Percentiles rank a stretch among this genome's conserved stretches.
Conservation (phyloP, 1,284 basidiomycete species). For the Puccinia hordei region DNA sequence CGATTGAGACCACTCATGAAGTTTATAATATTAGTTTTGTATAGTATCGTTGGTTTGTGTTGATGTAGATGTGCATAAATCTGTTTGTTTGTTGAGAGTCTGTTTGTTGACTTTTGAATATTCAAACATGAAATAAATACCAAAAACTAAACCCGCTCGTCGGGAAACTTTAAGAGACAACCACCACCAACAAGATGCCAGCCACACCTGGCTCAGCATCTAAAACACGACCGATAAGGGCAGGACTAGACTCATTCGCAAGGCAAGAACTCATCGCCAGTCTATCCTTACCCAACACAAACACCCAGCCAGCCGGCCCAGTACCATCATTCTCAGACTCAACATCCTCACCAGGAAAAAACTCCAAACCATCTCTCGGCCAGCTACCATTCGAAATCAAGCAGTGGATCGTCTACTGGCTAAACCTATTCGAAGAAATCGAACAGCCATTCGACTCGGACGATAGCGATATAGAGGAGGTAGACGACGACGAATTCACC, state of each 20-base stretch:
- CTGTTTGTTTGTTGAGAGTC: too few species aligned
- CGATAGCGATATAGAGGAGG: constrained; percentile 31
- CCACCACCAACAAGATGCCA: not conserved
- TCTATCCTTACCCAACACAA: not conserved
- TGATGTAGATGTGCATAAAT: not conserved
- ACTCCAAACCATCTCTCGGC: not conserved
- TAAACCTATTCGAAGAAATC: not conserved
- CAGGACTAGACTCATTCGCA: not conserved
- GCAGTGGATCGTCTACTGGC: constrained; percentile 20
- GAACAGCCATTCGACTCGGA: constrained; percentile 20
- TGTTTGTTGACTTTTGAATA: not conserved
- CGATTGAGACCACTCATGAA: not conserved
- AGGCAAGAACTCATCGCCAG: constrained; percentile 17
- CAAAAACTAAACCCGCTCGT: too few species aligned
- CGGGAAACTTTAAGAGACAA: too few species aligned
- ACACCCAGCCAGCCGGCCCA: not conserved
- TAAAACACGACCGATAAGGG: not conserved
- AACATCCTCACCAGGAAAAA: not conserved
- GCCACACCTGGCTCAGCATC: not conserved
- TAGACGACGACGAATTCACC: constrained; percentile 36
- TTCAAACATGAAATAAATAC: not conserved
- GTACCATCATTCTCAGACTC: not conserved
- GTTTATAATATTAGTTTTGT: too few species aligned
- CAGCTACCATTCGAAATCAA: constrained; percentile 31
- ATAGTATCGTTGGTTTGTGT: too few species aligned